Percentiles rank a stretch among this genome's conserved stretches.
Conservation (phyloP, 148 eudicot genomes). For the Cornus kousa region DNA sequence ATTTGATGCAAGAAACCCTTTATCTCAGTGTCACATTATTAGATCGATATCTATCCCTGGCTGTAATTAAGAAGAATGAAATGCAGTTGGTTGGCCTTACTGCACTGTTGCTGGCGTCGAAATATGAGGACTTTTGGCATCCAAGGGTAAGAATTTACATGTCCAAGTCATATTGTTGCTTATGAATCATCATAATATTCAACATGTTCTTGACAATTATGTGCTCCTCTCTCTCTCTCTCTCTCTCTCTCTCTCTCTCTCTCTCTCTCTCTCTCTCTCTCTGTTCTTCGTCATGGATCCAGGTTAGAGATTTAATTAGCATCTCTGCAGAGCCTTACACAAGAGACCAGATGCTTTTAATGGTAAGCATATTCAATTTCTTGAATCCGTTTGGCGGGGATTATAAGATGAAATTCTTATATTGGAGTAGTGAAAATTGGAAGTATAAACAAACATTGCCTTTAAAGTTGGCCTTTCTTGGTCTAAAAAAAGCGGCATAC, state of each 20-base stretch:
- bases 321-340: conserved; percentile 87
- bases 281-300: conserved; percentile 11
- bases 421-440: too few relatives aligned
- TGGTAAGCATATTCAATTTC: conserved; percentile 41
- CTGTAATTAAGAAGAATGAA: conserved; percentile 55
- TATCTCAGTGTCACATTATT: conserved; percentile 76
- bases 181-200: neutral
- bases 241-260: neutral
- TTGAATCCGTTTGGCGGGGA: neutral
- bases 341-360: conserved; percentile 69
- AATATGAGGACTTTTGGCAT: conserved; percentile 97
- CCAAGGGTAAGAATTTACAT: conserved; percentile 59
- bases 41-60: conserved; percentile 68
- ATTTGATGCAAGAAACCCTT: conserved; percentile 89
- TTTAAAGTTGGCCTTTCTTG: neutral
- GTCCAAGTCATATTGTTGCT: conserved; percentile 1
- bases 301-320: conserved; percentile 80
- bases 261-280: neutral
- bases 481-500: neutral
- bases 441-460: neutral
- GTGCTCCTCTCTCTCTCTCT: neutral
- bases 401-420: neutral
- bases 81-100: conserved; percentile 91
- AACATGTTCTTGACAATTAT: neutral
- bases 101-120: conserved; percentile 83